These are phyloP conservation scores for Aspergillus sp. DNA, from an alignment of 2,329 filamentous ascomycete species.

Conservation along the genomic window DNA sequence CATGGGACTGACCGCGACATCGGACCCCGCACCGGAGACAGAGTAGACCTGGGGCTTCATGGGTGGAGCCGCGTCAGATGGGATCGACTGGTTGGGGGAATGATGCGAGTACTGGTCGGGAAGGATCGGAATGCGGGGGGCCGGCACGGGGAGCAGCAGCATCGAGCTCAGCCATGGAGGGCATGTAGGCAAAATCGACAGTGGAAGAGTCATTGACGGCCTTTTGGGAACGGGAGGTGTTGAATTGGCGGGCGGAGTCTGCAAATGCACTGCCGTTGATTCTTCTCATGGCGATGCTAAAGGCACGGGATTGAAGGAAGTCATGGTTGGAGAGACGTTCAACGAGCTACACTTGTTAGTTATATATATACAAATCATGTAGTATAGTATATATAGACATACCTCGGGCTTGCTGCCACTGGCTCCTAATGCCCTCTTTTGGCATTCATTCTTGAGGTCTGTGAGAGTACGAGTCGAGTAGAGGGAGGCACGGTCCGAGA, in stretches of 20 bases:
- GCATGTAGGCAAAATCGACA: slow-evolving; percentile 61
- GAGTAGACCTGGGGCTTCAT: slow-evolving; percentile 57
- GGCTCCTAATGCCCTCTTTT: slow-evolving; percentile 43
- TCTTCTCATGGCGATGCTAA: slow-evolving; percentile 50
- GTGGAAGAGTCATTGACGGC: slow-evolving; percentile 55
- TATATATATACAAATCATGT: background rate
- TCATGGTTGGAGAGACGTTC: slow-evolving; percentile 51
- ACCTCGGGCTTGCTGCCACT: slow-evolving; percentile 49
- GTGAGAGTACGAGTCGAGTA: slow-evolving; percentile 49
- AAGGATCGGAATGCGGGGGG: slow-evolving; percentile 48
- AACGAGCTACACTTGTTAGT: slow-evolving; percentile 36
- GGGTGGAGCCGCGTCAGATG: slow-evolving; percentile 18
- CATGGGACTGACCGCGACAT: slow-evolving; percentile 51
- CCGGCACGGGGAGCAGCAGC: slow-evolving; percentile 27
- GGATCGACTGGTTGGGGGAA: slow-evolving; percentile 22
- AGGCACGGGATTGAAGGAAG: slow-evolving; percentile 48
- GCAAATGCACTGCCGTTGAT: slow-evolving; percentile 40
- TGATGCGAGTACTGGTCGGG: slow-evolving; percentile 27
- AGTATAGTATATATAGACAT: slow-evolving; percentile 10
- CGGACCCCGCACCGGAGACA: slow-evolving; percentile 37
- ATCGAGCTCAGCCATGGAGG: slow-evolving; percentile 45
- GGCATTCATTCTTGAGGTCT: slow-evolving; percentile 49
- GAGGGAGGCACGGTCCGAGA: slow-evolving; percentile 47
- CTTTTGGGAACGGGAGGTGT: slow-evolving; percentile 55
- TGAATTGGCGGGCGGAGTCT: slow-evolving; percentile 53